These are phyloP conservation scores for Avicennia marina DNA, from an alignment of 257 asterid species.

Conservation along the genomic window DNA sequence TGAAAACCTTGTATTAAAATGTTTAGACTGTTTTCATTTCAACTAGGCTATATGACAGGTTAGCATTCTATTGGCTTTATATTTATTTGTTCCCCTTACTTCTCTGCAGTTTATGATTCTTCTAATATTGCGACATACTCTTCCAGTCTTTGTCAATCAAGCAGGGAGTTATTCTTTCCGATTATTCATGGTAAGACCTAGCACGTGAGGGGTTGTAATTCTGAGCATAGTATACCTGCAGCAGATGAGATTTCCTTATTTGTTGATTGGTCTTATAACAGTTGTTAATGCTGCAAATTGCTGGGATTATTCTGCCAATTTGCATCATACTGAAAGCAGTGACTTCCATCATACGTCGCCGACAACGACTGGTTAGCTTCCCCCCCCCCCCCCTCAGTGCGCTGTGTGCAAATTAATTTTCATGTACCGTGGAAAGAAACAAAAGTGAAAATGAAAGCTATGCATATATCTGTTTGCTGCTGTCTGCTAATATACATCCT, in stretches of 20 bases:
- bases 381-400: too few relatives aligned
- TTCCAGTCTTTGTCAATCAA: constrained; percentile 64
- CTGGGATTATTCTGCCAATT: constrained; percentile 78
- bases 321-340: constrained; percentile 79
- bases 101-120: constrained; percentile 80
- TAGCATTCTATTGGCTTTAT: not conserved
- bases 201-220: not conserved
- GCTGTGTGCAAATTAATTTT: too few relatives aligned
- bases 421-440: too few relatives aligned
- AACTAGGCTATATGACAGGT: too few relatives aligned
- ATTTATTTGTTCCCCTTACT: not conserved
- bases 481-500: not conserved
- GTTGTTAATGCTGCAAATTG: constrained; percentile 58
- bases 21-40: too few relatives aligned
- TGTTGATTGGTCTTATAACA: constrained; percentile 27
- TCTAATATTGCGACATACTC: constrained; percentile 73
- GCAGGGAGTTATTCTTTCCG: constrained; percentile 67
- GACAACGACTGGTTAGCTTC: constrained; percentile 45
- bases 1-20: too few relatives aligned
- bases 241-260: constrained; percentile 11
- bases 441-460: too few relatives aligned
- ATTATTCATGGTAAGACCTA: constrained; percentile 61
- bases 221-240: not conserved
- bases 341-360: constrained; percentile 49
- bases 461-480: not conserved